phyloP scores from a whole-genome alignment of 2,329 filamentous ascomycete species.

The Biscogniauxia sp. region DNA sequence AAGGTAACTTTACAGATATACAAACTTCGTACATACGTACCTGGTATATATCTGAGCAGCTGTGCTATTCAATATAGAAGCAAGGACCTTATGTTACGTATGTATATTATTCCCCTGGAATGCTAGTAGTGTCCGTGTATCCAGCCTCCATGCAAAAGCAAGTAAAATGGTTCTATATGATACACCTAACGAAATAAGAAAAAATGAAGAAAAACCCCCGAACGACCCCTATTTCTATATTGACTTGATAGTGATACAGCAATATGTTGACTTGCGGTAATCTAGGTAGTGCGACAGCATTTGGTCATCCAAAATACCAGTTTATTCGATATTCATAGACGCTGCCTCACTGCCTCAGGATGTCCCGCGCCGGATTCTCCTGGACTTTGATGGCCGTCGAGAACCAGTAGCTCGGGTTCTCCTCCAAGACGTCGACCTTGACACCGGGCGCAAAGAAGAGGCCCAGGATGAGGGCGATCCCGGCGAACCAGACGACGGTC shows the following conservation, averaged over 20 bases:
- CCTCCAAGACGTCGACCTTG: not conserved
- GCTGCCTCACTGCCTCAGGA: not conserved
- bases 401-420: not conserved
- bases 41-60: no score
- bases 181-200: no score
- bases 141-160: no score
- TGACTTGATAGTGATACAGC: not conserved
- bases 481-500: conserved; percentile 1
- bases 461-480: not conserved
- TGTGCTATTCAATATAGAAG: no score
- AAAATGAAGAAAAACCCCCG: not conserved
- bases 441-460: not conserved
- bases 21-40: no score
- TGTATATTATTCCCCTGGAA: no score
- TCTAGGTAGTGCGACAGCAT: not conserved
- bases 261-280: not conserved
- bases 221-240: not conserved
- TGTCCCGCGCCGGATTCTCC: not conserved
- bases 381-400: not conserved
- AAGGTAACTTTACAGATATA: no score
- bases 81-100: no score
- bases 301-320: no score
- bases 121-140: no score
- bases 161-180: no score
- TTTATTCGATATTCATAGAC: not conserved